Percentiles rank a stretch among this genome's conserved stretches.
These are phyloP conservation scores for Medicago lupulina DNA, from an alignment of 306 rosid genomes.

Conservation along the genomic window DNA sequence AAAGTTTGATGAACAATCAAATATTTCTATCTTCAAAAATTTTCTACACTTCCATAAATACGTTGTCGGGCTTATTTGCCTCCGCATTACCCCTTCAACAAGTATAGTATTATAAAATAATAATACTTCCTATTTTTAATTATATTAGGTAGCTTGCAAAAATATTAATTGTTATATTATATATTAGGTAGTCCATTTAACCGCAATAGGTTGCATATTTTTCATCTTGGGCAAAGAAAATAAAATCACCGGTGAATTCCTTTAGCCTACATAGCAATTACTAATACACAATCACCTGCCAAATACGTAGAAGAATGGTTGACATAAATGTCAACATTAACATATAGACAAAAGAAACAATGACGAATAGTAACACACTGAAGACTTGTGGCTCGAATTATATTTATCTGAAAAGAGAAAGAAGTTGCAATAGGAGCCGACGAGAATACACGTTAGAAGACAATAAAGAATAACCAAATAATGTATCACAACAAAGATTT, in stretches of 20 bases:
- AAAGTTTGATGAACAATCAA: too few species aligned
- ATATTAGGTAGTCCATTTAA: too few species aligned
- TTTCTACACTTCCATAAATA: too few species aligned
- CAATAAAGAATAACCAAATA: neutral
- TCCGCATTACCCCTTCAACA: too few species aligned
- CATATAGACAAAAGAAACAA: neutral
- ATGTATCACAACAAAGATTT: too few species aligned
- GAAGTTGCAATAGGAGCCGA: neutral
- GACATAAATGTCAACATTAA: neutral
- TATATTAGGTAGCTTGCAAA: too few species aligned
- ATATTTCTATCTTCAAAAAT: too few species aligned
- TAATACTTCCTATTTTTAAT: too few species aligned
- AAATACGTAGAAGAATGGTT: neutral
- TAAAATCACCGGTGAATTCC: neutral
- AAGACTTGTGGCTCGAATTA: neutral
- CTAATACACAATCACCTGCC: neutral
- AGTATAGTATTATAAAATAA: too few species aligned
- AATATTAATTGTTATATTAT: too few species aligned
- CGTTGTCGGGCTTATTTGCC: too few species aligned
- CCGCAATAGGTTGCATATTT: too few species aligned
- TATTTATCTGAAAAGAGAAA: neutral
- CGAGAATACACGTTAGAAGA: neutral
- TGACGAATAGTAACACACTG: neutral
- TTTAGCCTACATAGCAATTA: neutral
- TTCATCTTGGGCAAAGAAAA: neutral